Evolutionary conservation across 805 yeast species (phyloP), one percentile per base, ranked within the genome.

Genomic region (Candida hispaniensis): DNA sequence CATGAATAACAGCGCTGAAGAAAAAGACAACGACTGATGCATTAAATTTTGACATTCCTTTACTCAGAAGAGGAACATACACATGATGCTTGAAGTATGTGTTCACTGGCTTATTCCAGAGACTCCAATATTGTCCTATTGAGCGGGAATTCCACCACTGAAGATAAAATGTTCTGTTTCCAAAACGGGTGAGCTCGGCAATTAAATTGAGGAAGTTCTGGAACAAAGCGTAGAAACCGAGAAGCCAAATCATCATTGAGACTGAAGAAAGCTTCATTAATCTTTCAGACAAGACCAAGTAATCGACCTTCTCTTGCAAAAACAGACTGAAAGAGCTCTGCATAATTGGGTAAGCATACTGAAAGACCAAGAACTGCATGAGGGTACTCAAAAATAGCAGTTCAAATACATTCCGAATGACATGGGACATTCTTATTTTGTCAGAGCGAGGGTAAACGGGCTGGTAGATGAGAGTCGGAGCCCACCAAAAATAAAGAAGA

Each of bases 91-190:
- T 48, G 43, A 65, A 60, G 46, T 60, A 65, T 42, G 57, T 56
- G 26, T 58, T 47, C 23, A 64, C 61, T 1, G 69, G 67, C 41
- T 50, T 54, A 47, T 65, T 65, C 71, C 71, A 65, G 29, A 52
- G 50, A 16, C 59, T 52, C 70, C 71, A 66, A 44, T 63, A 66
- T 11, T 64, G 54, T 12, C 63, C 64, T 8, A 66, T 62, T 11
- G 68, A 58, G n/a, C 64, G 62, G 1, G 67, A 59, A 39, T 65
- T 65, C 71, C 71, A 65, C 71, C 70, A 65, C 41, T 64, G 67
- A 18, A 53, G 58, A 39, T 65, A 65, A 47, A 65, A 65, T 6
- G 60, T 59, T 12, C 69, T 53, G 46, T 65, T 70, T 9, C 61
- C 67, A 40, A 65, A 65, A 11, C 58, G 45, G 23, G 64, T 55